Evolutionary conservation across 1,139 yeast species (phyloP).

Genomic region (Candida tetrigidarum): DNA sequence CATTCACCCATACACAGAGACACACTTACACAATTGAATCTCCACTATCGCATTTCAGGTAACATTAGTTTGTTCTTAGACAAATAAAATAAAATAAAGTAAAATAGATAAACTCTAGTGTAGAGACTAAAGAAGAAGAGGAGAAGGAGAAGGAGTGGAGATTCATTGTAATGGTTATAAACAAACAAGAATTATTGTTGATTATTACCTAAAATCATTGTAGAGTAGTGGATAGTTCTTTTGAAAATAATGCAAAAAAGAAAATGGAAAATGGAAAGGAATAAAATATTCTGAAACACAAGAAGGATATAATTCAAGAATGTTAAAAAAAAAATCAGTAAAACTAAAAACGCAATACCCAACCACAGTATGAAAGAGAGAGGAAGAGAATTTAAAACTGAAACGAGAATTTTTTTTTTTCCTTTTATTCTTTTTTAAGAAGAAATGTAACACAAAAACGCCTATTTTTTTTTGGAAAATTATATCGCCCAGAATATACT

Average conservation of each 20-base stretch:
- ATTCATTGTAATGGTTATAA: no score
- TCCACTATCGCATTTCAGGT: neutral
- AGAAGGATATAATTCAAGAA: neutral
- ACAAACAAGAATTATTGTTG: no score
- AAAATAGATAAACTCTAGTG: no score
- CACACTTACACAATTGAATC: neutral
- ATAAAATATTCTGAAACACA: constrained; percentile 4
- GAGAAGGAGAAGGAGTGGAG: no score
- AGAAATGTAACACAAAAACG: constrained; percentile 1
- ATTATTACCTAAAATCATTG: no score
- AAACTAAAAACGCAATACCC: no score
- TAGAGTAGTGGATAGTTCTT: no score
- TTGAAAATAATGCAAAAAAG: no score
- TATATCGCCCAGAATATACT: neutral
- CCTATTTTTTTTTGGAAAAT: neutral
- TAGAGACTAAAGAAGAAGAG: no score
- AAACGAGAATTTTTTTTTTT: neutral
- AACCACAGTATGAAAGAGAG: neutral
- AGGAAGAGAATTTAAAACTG: neutral
- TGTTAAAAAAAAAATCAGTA: neutral
- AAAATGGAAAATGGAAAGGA: no score
- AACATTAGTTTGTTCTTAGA: neutral
- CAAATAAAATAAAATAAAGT: no score
- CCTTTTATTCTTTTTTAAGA: no score
- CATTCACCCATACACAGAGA: neutral